Evolutionary conservation across 202 grass and related monocot species (phyloP), one percentile per base, ranked within the genome.

Genomic region (Cymbopogon flexuosus): DNA sequence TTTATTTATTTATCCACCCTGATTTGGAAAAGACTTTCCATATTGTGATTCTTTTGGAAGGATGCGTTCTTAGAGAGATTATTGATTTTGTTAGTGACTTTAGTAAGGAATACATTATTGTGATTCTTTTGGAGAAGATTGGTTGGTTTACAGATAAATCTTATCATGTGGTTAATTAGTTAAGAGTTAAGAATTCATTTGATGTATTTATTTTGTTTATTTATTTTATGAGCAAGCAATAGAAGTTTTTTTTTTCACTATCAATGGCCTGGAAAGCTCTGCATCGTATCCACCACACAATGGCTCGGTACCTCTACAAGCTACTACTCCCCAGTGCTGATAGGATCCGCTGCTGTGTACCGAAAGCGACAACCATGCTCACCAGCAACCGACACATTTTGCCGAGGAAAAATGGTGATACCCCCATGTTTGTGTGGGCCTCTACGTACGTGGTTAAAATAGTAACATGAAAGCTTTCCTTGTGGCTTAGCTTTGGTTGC

Each of bases 331-430:
- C 65, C 5, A 23, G 16, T 79, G 37, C 8, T 14, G 86, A 63
- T 84, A 79, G 76, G 54, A 74, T 65, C 68, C 69, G 41, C 52
- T 34, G 42, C 4, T 71, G 57, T 77, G 82, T 84, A 72, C 10
- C 9, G 82, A 89, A 2, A 66, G 65, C 3, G 82, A 89, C 87
- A 49, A 10, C 65, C 45, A 77, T 85, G 72, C 65, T 59, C 77
- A 84, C 27, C 22, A 75, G 81, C 86, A 49, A 72, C 77, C 77
- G 87, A 89, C 82, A 64, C 80, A 85, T 72, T 72, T 81, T 43
- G 65, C 31, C 47, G 43, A 68, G 45, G 57, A 40, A 81, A 77
- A 70, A n/a, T 54, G 42, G 51, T 8, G 22, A 70, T 69, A 79
- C 21, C 2, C 31, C 51, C 6, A 24, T 68, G 46, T 57, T 3